A percentile compares a stretch with the other conserved stretches of the same genome.
These are phyloP conservation scores for Colletotrichum noveboracense DNA, from an alignment of 2,329 filamentous ascomycete genomes.

Conservation along the genomic window DNA sequence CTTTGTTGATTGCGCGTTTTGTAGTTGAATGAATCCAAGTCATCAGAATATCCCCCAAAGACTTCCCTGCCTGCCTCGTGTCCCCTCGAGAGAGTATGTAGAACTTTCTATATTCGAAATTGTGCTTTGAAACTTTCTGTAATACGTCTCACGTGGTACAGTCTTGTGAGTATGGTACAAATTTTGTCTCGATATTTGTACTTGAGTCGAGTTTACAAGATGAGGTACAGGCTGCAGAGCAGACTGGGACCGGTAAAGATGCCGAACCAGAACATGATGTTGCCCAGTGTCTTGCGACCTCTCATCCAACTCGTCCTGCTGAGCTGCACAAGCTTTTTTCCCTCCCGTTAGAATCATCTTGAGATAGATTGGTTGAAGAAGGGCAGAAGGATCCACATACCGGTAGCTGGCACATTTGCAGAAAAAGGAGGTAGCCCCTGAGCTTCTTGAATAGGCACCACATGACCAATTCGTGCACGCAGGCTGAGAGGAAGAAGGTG, in stretches of 20 bases:
- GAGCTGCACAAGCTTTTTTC: slow-evolving; percentile 61
- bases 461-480: slow-evolving; percentile 80
- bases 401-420: slow-evolving; percentile 78
- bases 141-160: not conserved
- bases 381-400: slow-evolving; percentile 33
- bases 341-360: not conserved
- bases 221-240: slow-evolving; percentile 64
- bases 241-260: slow-evolving; percentile 79
- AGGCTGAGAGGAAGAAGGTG: slow-evolving; percentile 75
- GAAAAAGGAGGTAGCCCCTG: slow-evolving; percentile 72
- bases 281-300: slow-evolving; percentile 68
- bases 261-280: slow-evolving; percentile 79
- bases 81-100: not conserved
- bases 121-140: not conserved
- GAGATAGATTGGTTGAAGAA: not conserved
- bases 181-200: not conserved
- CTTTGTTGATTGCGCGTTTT: not conserved
- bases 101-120: not conserved
- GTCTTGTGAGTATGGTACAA: not conserved
- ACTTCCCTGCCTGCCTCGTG: not conserved
- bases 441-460: slow-evolving; percentile 82
- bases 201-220: slow-evolving; percentile 42
- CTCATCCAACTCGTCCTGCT: slow-evolving; percentile 71
- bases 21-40: slow-evolving; percentile 8
- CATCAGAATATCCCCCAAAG: not conserved